Percentiles rank a stretch among this genome's conserved stretches.
Conservation (phyloP, 306 rosid species). For the Ormosia emarginata region DNA sequence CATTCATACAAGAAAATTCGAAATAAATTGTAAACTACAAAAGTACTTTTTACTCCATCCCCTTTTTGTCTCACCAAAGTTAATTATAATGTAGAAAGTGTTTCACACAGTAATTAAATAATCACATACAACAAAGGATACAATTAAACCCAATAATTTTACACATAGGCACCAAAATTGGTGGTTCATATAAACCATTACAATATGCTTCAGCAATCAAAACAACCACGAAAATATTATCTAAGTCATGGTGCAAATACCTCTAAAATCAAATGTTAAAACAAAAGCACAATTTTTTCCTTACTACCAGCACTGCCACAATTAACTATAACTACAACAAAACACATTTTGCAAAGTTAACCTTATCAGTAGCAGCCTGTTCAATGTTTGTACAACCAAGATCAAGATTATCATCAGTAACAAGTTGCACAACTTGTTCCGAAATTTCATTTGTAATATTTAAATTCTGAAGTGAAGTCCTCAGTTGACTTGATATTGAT, state of each 20-base stretch:
- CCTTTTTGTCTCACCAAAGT: neutral
- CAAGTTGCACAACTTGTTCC: constrained; percentile 93
- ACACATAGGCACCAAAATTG: neutral
- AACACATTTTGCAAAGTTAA: constrained; percentile 31
- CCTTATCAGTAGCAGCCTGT: constrained; percentile 98
- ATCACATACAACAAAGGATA: neutral
- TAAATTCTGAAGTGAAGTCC: constrained; percentile 76
- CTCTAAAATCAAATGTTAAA: neutral
- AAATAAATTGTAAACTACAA: neutral
- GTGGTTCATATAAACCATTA: neutral
- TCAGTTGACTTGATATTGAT: constrained; percentile 77
- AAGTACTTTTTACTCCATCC: neutral
- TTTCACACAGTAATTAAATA: neutral
- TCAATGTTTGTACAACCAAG: constrained; percentile 97
- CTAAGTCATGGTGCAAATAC: neutral
- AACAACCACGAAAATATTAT: neutral
- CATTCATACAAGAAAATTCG: neutral
- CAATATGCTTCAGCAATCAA: neutral
- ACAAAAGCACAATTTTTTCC: neutral
- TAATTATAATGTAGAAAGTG: neutral
- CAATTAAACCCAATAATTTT: neutral
- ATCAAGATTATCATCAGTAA: constrained; percentile 96
- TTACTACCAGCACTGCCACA: neutral
- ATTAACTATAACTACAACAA: constrained; percentile 2
- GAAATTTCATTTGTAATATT: constrained; percentile 60